Percentiles rank a stretch among this genome's conserved stretches.
phyloP scores from a whole-genome alignment of 1,139 yeast genomes.

The Yamadazyma dushanensis region DNA sequence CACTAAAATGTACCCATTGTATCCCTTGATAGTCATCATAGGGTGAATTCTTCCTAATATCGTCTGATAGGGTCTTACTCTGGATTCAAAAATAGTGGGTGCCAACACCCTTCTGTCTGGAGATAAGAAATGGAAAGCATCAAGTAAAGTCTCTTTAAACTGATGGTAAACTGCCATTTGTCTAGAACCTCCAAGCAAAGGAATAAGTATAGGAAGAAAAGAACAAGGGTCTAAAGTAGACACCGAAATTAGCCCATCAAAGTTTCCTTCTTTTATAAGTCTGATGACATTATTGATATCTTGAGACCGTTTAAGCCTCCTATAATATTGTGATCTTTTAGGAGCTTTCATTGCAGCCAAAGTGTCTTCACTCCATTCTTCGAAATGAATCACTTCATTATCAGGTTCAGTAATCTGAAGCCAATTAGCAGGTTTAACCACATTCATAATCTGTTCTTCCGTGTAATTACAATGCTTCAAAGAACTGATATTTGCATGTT shows the following conservation, averaged over 20 bases:
- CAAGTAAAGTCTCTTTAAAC: conserved; percentile 74
- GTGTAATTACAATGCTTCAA: conserved; percentile 66
- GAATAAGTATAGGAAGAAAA: conserved; percentile 60
- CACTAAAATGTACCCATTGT: conserved; percentile 84
- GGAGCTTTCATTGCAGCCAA: conserved; percentile 55
- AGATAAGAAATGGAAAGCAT: conserved; percentile 65
- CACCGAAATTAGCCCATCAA: conserved; percentile 77
- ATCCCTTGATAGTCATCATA: conserved; percentile 88
- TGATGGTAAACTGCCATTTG: conserved; percentile 83
- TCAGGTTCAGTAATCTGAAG: conserved; percentile 82
- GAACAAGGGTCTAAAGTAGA: conserved; percentile 71
- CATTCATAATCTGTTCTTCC: conserved; percentile 48
- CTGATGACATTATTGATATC: conserved; percentile 57
- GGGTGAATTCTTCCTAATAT: conserved; percentile 95
- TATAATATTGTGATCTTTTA: conserved; percentile 65
- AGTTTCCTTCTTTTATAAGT: conserved; percentile 49
- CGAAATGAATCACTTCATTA: conserved; percentile 54
- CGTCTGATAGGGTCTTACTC: conserved; percentile 87
- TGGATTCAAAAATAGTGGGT: conserved; percentile 78
- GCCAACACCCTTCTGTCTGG: conserved; percentile 73
- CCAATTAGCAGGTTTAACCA: conserved; percentile 73
- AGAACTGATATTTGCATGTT: conserved; percentile 80
- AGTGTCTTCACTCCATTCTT: conserved; percentile 51
- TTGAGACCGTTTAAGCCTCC: conserved; percentile 59
- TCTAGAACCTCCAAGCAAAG: conserved; percentile 79